These are phyloP conservation scores for Daldinia grandis DNA, from an alignment of 495 filamentous ascomycete species.

Conservation along the genomic window DNA sequence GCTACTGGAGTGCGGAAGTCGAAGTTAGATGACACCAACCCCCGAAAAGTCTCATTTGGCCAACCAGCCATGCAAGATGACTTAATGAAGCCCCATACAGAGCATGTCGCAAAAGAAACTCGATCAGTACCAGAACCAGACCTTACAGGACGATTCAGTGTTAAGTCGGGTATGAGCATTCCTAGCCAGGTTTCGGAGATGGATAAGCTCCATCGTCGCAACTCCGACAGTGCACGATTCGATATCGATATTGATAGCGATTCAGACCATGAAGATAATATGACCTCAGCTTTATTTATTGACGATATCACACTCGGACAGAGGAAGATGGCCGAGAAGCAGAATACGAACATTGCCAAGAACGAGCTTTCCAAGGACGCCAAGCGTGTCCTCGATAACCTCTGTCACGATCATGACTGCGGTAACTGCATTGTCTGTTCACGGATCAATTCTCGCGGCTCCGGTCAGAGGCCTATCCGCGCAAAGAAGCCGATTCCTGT, in stretches of 20 bases:
- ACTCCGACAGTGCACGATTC: constrained; percentile 45
- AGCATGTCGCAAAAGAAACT: constrained; percentile 3
- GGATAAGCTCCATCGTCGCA: constrained; percentile 43
- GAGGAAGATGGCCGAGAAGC: constrained; percentile 41
- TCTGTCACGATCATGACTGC: constrained; percentile 68
- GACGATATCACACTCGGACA: constrained; percentile 57
- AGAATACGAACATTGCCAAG: constrained; percentile 40
- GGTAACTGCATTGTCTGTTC: constrained; percentile 79
- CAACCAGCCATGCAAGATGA: constrained; percentile 6
- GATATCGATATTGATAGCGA: constrained; percentile 34
- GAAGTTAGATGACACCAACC: constrained; percentile 22
- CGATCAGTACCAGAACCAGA: constrained; percentile 26
- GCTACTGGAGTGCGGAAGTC: constrained; percentile 17
- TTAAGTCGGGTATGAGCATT: constrained; percentile 50
- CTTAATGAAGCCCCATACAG: constrained; percentile 25
- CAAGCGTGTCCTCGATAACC: constrained; percentile 65
- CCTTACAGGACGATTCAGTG: constrained; percentile 53
- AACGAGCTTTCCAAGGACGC: constrained; percentile 57
- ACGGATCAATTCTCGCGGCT: constrained; percentile 57
- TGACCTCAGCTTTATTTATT: constrained; percentile 81
- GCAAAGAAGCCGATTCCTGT: constrained; percentile 76
- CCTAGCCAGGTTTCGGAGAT: constrained; percentile 35
- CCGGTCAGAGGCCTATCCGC: constrained; percentile 62
- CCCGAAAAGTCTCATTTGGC: constrained; percentile 39
- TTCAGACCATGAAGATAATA: constrained; percentile 61